Percentiles rank a stretch among this genome's conserved stretches.
Evolutionary conservation across 2,329 filamentous ascomycete genomes (phyloP).

Genomic region (Phyllosticta capitalensis): DNA sequence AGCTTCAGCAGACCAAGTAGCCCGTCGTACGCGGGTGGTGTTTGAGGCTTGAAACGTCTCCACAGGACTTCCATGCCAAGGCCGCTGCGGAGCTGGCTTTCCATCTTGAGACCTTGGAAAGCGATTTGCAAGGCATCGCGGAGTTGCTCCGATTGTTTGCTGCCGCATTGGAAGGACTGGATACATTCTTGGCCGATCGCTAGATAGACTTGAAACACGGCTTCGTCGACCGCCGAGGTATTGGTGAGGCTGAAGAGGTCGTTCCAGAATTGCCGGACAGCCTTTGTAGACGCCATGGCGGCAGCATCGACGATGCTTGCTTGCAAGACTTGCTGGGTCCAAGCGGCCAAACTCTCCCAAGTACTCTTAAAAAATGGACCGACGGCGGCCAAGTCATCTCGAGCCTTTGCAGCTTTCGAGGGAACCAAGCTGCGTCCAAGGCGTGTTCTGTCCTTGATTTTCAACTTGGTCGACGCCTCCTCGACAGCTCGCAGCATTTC

Average conservation of each 20-base stretch:
- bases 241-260: slow-evolving; percentile 30
- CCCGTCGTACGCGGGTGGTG: slow-evolving; percentile 31
- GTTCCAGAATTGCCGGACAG: slow-evolving; percentile 34
- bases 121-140: slow-evolving; percentile 17
- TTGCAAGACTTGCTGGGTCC: slow-evolving; percentile 7
- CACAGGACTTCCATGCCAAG: slow-evolving; percentile 73
- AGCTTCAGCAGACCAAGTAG: slow-evolving; percentile 32
- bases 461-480: not conserved
- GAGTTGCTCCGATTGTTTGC: slow-evolving; percentile 18
- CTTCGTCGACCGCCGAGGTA: slow-evolving; percentile 37
- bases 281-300: slow-evolving; percentile 16
- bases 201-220: slow-evolving; percentile 46
- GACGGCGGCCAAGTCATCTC: slow-evolving; percentile 13
- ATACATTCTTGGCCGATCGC: slow-evolving; percentile 22
- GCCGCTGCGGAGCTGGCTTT: slow-evolving; percentile 65
- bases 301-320: not conserved
- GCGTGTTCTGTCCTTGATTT: slow-evolving; percentile 13
- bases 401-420: slow-evolving; percentile 8
- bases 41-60: slow-evolving; percentile 58
- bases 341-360: slow-evolving; percentile 1
- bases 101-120: slow-evolving; percentile 48
- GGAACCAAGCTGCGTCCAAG: slow-evolving; percentile 15
- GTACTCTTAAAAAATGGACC: slow-evolving; percentile 12
- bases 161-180: slow-evolving; percentile 7
- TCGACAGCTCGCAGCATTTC: not conserved